phyloP scores from a whole-genome alignment of 768 basidiomycete species.

The Multifurca ochricompacta region DNA sequence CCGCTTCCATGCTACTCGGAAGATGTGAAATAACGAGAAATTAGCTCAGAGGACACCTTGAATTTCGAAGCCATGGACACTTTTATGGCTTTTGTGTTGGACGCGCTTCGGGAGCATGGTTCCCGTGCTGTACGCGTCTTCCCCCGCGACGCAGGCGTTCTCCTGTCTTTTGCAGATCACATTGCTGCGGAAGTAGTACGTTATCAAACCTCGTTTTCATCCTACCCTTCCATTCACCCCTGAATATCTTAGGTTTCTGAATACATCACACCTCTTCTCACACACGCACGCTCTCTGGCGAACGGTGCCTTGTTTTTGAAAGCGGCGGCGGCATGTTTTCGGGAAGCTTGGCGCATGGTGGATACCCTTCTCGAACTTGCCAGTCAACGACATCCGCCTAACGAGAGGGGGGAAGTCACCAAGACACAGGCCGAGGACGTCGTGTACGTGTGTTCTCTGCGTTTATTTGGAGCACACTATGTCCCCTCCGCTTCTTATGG shows the following conservation, averaged over 20 bases:
- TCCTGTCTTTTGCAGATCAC: conserved; percentile 77
- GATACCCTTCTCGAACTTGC: conserved; percentile 62
- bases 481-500: background rate
- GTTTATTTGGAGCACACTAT: background rate
- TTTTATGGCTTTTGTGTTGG: conserved; percentile 68
- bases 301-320: conserved; percentile 60
- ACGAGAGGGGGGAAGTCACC: conserved; percentile 34
- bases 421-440: conserved; percentile 68
- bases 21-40: conserved; percentile 5
- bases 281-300: conserved; percentile 67
- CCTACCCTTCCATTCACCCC: background rate
- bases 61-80: conserved; percentile 92
- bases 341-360: conserved; percentile 81
- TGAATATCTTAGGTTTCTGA: conserved; percentile 60
- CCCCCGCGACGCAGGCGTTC: conserved; percentile 67
- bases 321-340: conserved; percentile 84
- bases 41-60: conserved; percentile 35
- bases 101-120: conserved; percentile 65
- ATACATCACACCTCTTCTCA: conserved; percentile 73
- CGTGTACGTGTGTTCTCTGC: conserved; percentile 44
- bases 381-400: conserved; percentile 5
- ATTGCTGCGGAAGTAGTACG: conserved; percentile 78
- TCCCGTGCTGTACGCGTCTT: conserved; percentile 79
- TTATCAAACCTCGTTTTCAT: conserved; percentile 15
- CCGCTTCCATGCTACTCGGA: background rate